Evolutionary conservation across 2,329 filamentous ascomycete species (phyloP).

Genomic region (Pseudodiploospora longispora): DNA sequence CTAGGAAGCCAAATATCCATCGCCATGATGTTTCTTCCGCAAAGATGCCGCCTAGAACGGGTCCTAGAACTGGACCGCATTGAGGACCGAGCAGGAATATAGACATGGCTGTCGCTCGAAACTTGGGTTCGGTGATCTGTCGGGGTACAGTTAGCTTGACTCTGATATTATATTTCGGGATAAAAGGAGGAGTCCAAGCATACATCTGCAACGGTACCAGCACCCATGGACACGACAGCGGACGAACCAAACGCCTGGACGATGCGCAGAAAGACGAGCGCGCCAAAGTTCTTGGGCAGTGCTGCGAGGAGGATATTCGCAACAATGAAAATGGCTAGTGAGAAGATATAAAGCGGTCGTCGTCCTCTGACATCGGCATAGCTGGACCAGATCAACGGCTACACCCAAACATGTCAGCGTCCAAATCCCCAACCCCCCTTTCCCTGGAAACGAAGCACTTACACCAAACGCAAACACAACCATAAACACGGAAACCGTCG

Average conservation of each 20-base stretch:
- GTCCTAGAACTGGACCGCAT: constrained; percentile 35
- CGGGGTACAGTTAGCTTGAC: too few relatives aligned
- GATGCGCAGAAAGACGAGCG: constrained; percentile 30
- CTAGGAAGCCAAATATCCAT: constrained; percentile 35
- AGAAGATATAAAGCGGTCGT: constrained; percentile 31
- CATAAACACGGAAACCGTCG: constrained; percentile 37
- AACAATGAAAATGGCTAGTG: constrained; percentile 28
- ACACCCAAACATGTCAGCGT: background rate
- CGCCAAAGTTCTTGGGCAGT: constrained; percentile 28
- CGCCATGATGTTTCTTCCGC: constrained; percentile 28
- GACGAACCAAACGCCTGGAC: constrained; percentile 35
- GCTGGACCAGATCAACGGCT: constrained; percentile 33
- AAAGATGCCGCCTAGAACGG: constrained; percentile 32
- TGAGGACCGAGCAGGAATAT: constrained; percentile 36
- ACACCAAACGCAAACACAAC: constrained; percentile 32
- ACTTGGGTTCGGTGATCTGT: constrained; percentile 25
- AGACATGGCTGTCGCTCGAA: constrained; percentile 30
- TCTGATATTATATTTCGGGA: too few relatives aligned
- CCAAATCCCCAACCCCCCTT: too few relatives aligned
- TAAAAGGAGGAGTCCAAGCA: background rate
- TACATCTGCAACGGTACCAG: constrained; percentile 34
- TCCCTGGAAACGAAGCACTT: constrained; percentile 4
- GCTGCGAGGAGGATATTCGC: constrained; percentile 31
- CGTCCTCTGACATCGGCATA: constrained; percentile 31
- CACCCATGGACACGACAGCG: constrained; percentile 33